Evolutionary conservation across 2,329 filamentous ascomycete genomes (phyloP), one percentile per base, ranked within the genome.

Genomic region (Atkinsonella texensis): DNA sequence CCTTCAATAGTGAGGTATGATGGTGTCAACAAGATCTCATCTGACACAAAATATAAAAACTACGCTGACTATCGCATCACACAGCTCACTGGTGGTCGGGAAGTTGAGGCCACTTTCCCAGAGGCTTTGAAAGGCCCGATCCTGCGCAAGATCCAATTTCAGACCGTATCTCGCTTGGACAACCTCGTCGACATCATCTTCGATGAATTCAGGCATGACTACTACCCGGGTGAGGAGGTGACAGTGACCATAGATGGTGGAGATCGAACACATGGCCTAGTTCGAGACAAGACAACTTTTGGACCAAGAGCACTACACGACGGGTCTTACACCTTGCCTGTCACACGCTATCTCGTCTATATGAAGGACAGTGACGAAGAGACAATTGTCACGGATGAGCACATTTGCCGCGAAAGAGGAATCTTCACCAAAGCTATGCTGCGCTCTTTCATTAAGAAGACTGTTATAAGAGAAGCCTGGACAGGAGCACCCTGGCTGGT

Each of bases 401-500:
- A 95, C 62, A 84, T 97, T 52, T 84, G 80, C 56, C 85, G 93
- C 55, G 90, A 96, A 63, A 83, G 89, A 49, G 95, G 91, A 60
- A 79, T 88, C 46, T 98, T 97, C 64, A 96, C 91, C 31, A 97
- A 98, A 69, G 84, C 90, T 47, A 90, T 96, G 66, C 74, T 98
- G 41, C 83, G 91, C 35, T 89, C 89, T 6, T 98, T 96, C 58
- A 87, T 98, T 57, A 95, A 95, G 65, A 90, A 94, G 67, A 93
- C 89, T 0, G 85, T 96, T n/a, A 85, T 84, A 2, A 76, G 91
- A 55, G 93, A 97, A 62, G 81, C 89, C 4, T 97, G 90, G 89
- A 91, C 83, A 54, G 91, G 91, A n/a, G 93, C 93, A 0, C 91
- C 93, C 0, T 98, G 93, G 93, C 73, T 95, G 51, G 91, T 97